Conservation (phyloP, 108 stramenopile genomes). For the Hondaea fermentalgiana region DNA sequence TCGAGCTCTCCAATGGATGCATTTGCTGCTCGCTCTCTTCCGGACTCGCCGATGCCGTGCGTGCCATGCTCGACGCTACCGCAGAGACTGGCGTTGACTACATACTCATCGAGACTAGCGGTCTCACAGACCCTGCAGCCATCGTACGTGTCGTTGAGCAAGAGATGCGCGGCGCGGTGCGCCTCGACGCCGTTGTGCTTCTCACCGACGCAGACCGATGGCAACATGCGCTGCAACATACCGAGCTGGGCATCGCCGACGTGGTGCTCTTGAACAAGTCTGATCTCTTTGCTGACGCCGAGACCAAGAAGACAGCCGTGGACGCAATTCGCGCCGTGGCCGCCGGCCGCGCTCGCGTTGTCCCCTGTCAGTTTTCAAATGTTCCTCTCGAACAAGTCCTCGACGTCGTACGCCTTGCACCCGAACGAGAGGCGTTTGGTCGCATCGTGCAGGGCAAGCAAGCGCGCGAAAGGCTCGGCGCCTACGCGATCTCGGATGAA, state of each 20-base stretch:
- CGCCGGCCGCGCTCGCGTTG: not conserved
- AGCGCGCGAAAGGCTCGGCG: not conserved
- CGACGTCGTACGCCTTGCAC: not conserved
- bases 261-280: slow-evolving; percentile 1
- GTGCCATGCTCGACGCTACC: not conserved
- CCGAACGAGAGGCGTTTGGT: not conserved
- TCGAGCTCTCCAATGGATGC: slow-evolving; percentile 24
- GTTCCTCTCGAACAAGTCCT: not conserved
- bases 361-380: not conserved
- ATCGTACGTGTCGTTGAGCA: slow-evolving; percentile 1
- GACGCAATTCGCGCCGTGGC: not conserved
- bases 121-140: slow-evolving; percentile 1
- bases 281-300: not conserved
- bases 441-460: not conserved
- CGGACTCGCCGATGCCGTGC: slow-evolving; percentile 3
- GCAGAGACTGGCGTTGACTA: not conserved
- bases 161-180: not conserved
- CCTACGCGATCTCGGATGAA: not conserved
- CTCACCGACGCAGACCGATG: not conserved
- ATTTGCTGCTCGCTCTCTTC: slow-evolving; percentile 12
- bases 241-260: not conserved
- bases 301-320: not conserved
- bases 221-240: not conserved
- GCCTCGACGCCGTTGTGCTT: slow-evolving; percentile 1
- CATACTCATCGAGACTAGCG: slow-evolving; percentile 10